Evolutionary conservation across 2,329 filamentous ascomycete species (phyloP), one percentile per base, ranked within the genome.

Genomic region (Fusarium redolens): DNA sequence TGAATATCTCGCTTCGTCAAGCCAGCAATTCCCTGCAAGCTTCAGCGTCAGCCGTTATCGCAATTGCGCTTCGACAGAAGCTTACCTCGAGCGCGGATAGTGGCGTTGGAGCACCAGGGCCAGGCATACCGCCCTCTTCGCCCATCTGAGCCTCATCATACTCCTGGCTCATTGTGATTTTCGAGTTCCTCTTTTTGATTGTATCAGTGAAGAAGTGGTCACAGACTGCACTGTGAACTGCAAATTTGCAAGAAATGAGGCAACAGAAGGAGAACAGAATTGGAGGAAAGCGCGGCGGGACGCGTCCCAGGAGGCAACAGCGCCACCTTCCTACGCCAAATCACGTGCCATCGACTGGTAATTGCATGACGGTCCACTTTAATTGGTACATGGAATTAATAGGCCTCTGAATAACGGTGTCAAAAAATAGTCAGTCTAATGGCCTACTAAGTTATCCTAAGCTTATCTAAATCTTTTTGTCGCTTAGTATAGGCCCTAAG

Each of bases 1-100:
- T 98, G 96, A 76, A 98, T 97, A 80, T 99, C 96, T 78, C 97
- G 91, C 76, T 95, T 95, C n/a, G 95, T 97, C 74, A 98, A 85
- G 18, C 96, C 96, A 50, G 93, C 91, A 69, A 97, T 86, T 35
- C 96, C 96, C 95, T 97, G 48, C 4, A 10, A 4, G 22, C 6
- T 30, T 6, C 11, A 37, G 33, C 22, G 56, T 79, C 45, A 80
- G 67, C 50, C 20, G 22, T 31, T 17, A 55, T 17, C 22, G 6
- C 30, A 55, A 30, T 44, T 50, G 47, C 13, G 3, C 25, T 51
- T n/a, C n/a, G 33, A 14, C 52, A 55, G 6, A 35, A 48, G 70
- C 87, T 74, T 87, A 97, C 96, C 88, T 98, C 96, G 6, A 99
- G 88, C 51, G 93, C 93, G 52, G 89, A 86, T 33, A 99, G 88